Evolutionary conservation across 352 stramenopile species (phyloP), one percentile per base, ranked within the genome.

Genomic region (Halophytophthora batemanensis): DNA sequence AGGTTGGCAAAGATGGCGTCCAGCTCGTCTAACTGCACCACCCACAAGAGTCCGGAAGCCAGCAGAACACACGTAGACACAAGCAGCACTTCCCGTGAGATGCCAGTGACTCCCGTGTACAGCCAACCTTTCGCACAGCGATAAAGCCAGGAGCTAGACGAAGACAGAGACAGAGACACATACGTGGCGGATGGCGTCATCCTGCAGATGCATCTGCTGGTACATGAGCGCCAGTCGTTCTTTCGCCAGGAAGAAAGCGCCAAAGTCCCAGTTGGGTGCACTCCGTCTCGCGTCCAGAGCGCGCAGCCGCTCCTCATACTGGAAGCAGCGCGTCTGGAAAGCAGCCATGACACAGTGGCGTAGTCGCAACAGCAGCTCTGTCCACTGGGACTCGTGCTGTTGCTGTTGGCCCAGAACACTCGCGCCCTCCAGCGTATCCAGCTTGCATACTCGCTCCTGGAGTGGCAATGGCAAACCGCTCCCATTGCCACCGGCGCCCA

Each of bases 121-220:
- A n/a, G n/a, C n/a, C n/a, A n/a, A n/a, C n/a, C n/a, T n/a, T n/a
- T n/a, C n/a, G n/a, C n/a, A n/a, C n/a, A n/a, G n/a, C n/a, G n/a
- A n/a, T n/a, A n/a, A n/a, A n/a, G n/a, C n/a, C n/a, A n/a, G n/a
- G n/a, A n/a, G n/a, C n/a, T n/a, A n/a, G n/a, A n/a, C n/a, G n/a
- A n/a, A n/a, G n/a, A n/a, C n/a, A 50, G 6, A 28, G n/a, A 14
- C 15, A 39, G 13, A 40, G 29, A n/a, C 5, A 50, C 73, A 22
- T 77, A 94, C 83, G 49, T 94, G 81, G 45, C 83, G 68, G 47
- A 92, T 86, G 1, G 77, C 77, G 45, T 94, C 82, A 44, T 95
- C 84, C 8, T 89, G 73, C 5, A 95, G 49, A 61, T 86, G 87
- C 59, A 82, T 85, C 47, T 93, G 82, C 53, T 89, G 80, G 51